phyloP scores from a whole-genome alignment of 768 basidiomycete species.

The Tephrocybe sp. region DNA sequence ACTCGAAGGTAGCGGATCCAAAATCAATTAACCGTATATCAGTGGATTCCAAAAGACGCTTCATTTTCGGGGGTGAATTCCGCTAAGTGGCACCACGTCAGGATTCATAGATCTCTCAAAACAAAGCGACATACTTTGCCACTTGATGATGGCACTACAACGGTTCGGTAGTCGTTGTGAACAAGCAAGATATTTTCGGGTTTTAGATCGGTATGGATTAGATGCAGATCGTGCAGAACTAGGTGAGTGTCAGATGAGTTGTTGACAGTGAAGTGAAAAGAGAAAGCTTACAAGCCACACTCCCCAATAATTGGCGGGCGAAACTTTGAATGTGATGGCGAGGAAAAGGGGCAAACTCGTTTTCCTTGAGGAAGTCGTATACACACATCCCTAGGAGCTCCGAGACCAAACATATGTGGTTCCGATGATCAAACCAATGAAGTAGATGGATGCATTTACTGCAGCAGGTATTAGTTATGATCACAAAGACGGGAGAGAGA shows the following conservation, averaged over 20 bases:
- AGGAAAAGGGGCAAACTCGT: constrained; percentile 95
- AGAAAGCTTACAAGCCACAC: constrained; percentile 82
- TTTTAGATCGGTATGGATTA: constrained; percentile 98
- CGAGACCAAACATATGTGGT: constrained; percentile 97
- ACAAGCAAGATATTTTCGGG: constrained; percentile 98
- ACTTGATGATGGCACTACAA: constrained; percentile 52
- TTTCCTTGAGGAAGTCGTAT: constrained; percentile 98
- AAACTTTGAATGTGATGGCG: constrained; percentile 96
- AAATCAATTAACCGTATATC: constrained; percentile 98
- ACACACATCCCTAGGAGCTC: constrained; percentile 97
- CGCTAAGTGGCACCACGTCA: constrained; percentile 40
- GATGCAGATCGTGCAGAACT: constrained; percentile 90
- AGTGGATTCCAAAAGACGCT: constrained; percentile 81
- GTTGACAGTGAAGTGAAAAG: constrained; percentile 6
- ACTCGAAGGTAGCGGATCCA: constrained; percentile 96
- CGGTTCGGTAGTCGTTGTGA: constrained; percentile 70
- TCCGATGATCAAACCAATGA: constrained; percentile 94
- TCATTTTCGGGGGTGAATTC: constrained; percentile 62
- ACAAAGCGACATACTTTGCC: constrained; percentile 54
- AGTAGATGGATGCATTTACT: constrained; percentile 98
- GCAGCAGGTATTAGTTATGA: constrained; percentile 20
- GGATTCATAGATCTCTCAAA: constrained; percentile 8
- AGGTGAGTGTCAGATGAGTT: constrained; percentile 8
- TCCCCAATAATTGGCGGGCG: constrained; percentile 86
- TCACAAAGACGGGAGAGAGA: neutral